Base-by-base conservation (phyloP, 2,329 filamentous ascomycete species). In the Pseudogymnoascus sp. region DNA sequence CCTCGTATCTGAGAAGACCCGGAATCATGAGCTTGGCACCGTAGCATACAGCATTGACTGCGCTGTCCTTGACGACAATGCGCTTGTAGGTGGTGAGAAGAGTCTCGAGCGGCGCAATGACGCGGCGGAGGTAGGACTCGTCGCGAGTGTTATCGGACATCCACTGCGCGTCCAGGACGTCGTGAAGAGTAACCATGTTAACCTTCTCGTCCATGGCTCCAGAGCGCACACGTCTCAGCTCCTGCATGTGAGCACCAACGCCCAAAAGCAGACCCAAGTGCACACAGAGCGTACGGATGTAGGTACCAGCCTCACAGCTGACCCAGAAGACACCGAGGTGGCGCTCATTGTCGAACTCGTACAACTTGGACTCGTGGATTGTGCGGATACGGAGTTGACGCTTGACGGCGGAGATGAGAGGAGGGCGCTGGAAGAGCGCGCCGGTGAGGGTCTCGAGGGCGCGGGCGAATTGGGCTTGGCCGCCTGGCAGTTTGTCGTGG, bases 281-380 rank as follows among this genome's bases (percentile, higher is more conserved):
- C 46, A 98, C 93, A 78, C 95, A 98, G 59, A 99, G 87, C 38
- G 95, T 99, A 82, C 95, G 90, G 76, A 99, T 98, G 78, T 99
- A 99, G 68, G 95, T 99, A 76, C 95, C 95, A 64, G 92, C 95
- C 80, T 99, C 95, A 78, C 95, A 99, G 79, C 91, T 96, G 71
- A 98, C 95, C 93, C 95, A 98, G 85, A 99, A 99, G 63, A 98
- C 93, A 77, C 90, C 95, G 38, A 99, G 85, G 77, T 98, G 93
- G 72, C 95, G 88, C 73, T 98, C 93, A 75, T 99, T 98, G 82
- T 99, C 95, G 75, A 98, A 99, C 81, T 99, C 95, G 75, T 91
- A 86, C 62, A 98, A 83, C 81, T 96, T 96, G 85, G 89, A 96
- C 80, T 98, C 92, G 82, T 98, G 90, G 71, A 99, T 96, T 67